Base-by-base conservation (phyloP, 176 grass and related monocot genomes). In the Rhynchospora pubera region DNA sequence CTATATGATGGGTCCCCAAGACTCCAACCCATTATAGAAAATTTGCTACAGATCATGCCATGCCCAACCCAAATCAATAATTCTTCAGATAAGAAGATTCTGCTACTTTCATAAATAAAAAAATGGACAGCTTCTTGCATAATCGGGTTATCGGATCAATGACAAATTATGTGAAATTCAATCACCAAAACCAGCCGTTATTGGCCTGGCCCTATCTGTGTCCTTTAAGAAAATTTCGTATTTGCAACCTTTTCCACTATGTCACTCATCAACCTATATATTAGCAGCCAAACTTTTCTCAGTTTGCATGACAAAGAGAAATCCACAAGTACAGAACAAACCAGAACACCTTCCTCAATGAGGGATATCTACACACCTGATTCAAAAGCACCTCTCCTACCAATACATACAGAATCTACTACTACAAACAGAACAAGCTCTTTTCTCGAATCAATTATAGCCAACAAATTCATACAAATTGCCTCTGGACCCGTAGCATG, bases 401-500 rank as follows among this genome's bases (percentile, higher is more conserved):
- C 52, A 43, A 52, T 62, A 32, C 63, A 77, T 1, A 18, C 21
- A 67, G 32, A 74, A 53, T 23, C 15, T 47, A 13, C 10, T 55
- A 18, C 59, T 68, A 50, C 28, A 46, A 62, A 22, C 86, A 79
- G 6, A 12, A 73, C 75, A 55, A 65, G 62, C 56, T 48, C 48
- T 24, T 53, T 15, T 23, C 19, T 83, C 32, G 57, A 50, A 28
- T 80, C 90, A 39, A 53, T 91, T 67, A 46, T 94, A 9, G 81
- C 87, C 44, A 82, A 79, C 67, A 86, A 70, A 75, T 93, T 88
- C 79, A 59, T 83, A 3, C 46, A 64, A 10, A 68, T 98, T 34
- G 69, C 79, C 43, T 89, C 85, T 2, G 96, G 96, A 2, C 96
- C 96, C 4, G 10, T 50, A 52, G 87, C 89, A 51, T 87, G 89